Evolutionary conservation across 306 rosid genomes (phyloP), one percentile per base, ranked within the genome.

Genomic region (Dryas alaskensis): DNA sequence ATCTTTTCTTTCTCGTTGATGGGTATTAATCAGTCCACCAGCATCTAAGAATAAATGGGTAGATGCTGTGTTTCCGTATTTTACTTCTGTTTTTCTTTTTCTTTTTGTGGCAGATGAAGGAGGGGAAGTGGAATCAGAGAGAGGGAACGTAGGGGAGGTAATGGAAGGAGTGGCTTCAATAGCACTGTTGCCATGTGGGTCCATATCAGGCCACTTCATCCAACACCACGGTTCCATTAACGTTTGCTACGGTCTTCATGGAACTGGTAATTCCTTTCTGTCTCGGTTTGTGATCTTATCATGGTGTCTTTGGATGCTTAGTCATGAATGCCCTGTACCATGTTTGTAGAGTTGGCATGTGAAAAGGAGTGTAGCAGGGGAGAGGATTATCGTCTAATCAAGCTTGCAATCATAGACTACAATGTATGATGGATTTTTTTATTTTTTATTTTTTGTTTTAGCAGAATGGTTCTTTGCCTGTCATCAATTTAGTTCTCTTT

Each of bases 341-440:
- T 78, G 89, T 59, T 69, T 48, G 77, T 75, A 94, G 97, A 89
- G 84, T 81, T 94, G 87, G 87, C 78, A 60, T 93, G 98, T 73
- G 98, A 93, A 86, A 89, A 92, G 79, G 97, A 93, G 83, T 93
- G 93, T 90, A 93, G 98, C 89, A 87, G 96, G 92, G 97, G 98
- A 60, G 96, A 90, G 87, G 97, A 93, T 67, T 94, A 92, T 74
- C 92, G 97, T 62, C 88, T 94, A 79, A 83, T 92, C 92, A 94
- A 87, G 84, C 99, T 94, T 76, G 83, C 89, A 45, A 88, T 94
- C 81, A 89, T 88, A 74, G 91, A 94, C 81, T 94, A 85, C 92
- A 86, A 79, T 70, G 96, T 92, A 72, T 16, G 31, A 77, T 37
- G 84, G 78, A 60, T 53, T 42, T 53, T 77, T 1, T 60, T 7